phyloP scores from a whole-genome alignment of 106 monocot species.

The Narthecium ossifragum region DNA sequence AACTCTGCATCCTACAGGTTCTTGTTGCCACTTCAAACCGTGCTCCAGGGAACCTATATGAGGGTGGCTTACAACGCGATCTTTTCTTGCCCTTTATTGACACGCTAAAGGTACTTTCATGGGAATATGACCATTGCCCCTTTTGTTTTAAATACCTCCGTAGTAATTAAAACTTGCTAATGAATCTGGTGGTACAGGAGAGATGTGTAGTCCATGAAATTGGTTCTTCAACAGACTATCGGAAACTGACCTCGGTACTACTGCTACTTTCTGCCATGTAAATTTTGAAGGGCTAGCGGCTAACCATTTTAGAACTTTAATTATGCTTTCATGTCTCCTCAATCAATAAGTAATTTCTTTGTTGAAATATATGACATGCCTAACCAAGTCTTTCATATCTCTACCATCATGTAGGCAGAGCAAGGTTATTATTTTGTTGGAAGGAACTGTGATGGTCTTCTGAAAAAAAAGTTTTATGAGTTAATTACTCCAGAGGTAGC shows the following conservation, averaged over 20 bases:
- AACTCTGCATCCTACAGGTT: conserved; percentile 30
- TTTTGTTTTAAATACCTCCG: too few relatives aligned
- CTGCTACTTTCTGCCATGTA: conserved; percentile 8
- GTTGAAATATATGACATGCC: too few relatives aligned
- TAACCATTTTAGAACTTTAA: too few relatives aligned
- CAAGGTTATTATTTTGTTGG: conserved; percentile 87
- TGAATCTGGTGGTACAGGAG: conserved; percentile 51
- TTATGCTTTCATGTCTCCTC: too few relatives aligned
- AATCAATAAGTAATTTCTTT: too few relatives aligned
- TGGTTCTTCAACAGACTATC: conserved; percentile 83
- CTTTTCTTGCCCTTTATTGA: conserved; percentile 95
- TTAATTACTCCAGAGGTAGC: conserved; percentile 65
- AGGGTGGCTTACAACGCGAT: conserved; percentile 97
- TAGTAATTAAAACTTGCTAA: not conserved
- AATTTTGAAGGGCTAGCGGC: not conserved
- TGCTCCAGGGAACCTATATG: conserved; percentile 93
- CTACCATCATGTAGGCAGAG: conserved; percentile 51
- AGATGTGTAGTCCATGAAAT: conserved; percentile 79
- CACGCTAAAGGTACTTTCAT: conserved; percentile 64
- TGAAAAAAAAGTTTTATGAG: conserved; percentile 63
- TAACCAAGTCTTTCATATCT: too few relatives aligned
- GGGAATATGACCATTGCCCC: too few relatives aligned
- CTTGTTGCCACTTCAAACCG: conserved; percentile 97
- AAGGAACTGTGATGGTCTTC: conserved; percentile 31
- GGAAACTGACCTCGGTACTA: conserved; percentile 73